Evolutionary conservation across 805 yeast species (phyloP), one percentile per base, ranked within the genome.

Genomic region (Candida taoyuanica): DNA sequence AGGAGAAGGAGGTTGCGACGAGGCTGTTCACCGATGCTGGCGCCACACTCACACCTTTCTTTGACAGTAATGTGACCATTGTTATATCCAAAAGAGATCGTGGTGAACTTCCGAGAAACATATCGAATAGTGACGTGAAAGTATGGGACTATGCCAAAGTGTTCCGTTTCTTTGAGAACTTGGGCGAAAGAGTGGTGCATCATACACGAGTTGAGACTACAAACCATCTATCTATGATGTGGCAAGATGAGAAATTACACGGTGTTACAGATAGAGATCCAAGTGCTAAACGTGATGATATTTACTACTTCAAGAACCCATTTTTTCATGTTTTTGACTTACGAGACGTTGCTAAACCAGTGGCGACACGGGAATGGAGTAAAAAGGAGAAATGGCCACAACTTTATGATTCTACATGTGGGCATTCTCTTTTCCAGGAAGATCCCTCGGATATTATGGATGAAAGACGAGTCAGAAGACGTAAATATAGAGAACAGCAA

Each of bases 191-290:
- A 39, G 33, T 47, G 19, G 23, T 60, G 3, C 40, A 39, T 15
- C 37, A 37, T 3, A 37, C 37, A 8, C 41, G 40, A 15, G 61
- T 36, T 9, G 43, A n/a, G n/a, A n/a, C n/a, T n/a, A n/a, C 40
- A n/a, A 61, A 66, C 24, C 65, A 67, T 21, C 62, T 81, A 33
- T 72, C 81, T 3, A 75, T 81, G 34, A 67, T 91, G 46, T 70
- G 91, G 50, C 78, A 80, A 46, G 88, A 86, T 54, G 98, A 93
- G 56, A 85, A 85, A 53, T 62, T 85, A 12, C 79, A 76, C 57
- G 97, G 96, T 11, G 84, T 95, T 1, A 74, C 82, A 26, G 97
- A 89, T 59, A 74, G 95, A 48, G 96, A 89, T 58, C 93, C 94
- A 11, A 73, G 70, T 45, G 93, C 94, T 2, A 78, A 73, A 48